Conservation (phyloP, 495 filamentous ascomycete genomes). For the Penicillium canescens region DNA sequence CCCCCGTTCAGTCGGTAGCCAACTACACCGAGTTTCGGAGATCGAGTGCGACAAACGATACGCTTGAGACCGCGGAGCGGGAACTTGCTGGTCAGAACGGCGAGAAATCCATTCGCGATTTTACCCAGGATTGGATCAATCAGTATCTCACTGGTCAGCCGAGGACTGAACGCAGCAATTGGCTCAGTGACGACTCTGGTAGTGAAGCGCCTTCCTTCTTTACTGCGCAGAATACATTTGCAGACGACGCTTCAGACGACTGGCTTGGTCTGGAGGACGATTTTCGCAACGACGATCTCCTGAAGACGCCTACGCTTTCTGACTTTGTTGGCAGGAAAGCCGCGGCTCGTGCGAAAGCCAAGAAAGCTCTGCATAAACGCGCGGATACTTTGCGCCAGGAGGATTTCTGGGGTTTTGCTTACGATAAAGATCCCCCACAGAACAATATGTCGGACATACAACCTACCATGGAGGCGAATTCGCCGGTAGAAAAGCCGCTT, state of each 20-base stretch:
- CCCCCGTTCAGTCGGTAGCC: constrained; percentile 48
- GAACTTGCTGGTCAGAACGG: constrained; percentile 34
- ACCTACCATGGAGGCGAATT: constrained; percentile 21
- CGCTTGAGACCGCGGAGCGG: constrained; percentile 21
- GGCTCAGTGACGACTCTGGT: constrained; percentile 74
- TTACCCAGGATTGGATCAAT: constrained; percentile 78
- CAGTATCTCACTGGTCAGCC: constrained; percentile 65
- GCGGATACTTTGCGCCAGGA: constrained; percentile 66
- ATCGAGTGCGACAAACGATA: constrained; percentile 38
- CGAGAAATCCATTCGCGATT: constrained; percentile 52
- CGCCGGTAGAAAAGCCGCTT: constrained; percentile 46
- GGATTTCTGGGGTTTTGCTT: constrained; percentile 52
- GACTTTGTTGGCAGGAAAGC: constrained; percentile 38
- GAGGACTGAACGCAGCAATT: constrained; percentile 64
- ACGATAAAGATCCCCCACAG: constrained; percentile 41
- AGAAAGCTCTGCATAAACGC: constrained; percentile 52
- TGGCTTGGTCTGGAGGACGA: constrained; percentile 49
- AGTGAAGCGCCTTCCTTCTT: constrained; percentile 49
- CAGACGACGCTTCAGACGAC: constrained; percentile 43
- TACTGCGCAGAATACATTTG: constrained; percentile 44
- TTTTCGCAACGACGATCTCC: constrained; percentile 36
- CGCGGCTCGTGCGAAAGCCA: constrained; percentile 38
- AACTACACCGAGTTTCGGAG: constrained; percentile 52
- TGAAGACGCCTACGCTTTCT: constrained; percentile 45
- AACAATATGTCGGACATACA: constrained; percentile 38